Base-by-base conservation (phyloP, 148 eudicot species). In the Spergularia marina region DNA sequence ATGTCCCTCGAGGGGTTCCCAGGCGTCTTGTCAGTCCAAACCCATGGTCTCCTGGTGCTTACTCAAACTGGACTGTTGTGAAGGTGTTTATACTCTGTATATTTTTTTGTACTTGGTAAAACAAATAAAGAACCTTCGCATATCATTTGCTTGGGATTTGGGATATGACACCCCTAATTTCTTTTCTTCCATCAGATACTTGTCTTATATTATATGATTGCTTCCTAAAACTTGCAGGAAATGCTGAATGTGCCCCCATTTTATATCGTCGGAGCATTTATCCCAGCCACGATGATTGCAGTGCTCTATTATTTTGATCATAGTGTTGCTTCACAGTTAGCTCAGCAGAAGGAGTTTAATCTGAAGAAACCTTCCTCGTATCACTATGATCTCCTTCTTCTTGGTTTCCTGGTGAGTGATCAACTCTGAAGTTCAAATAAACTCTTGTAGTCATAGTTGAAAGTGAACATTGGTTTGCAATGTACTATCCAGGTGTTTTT, bases 241-340 rank as follows among this genome's bases (percentile, higher is more conserved):
- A 96, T 96, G 98, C n/a, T 91, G 86, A 68, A 83, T 71, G 98
- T 96, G 65, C 98, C 99, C 70, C 91, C 83, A 23, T 60, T 92
- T 51, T 91, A 91, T 64, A 96, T 96, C 18, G 73, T 91, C 58
- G 99, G 99, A 74, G 99, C 99, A 68, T 91, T 96, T 79, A 83
- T 92, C 86, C 99, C 99, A 60, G 99, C 99, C 25, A 96, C 99
- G 41, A 96, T 96, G 99, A 91, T 96, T 62, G 98, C 99, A 0
- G 99, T 96, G 74, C 98, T 96, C 65, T 96, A 92, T 75, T 96
- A 96, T 84, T 96, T 96, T 79, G 99, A 96, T 82, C 99, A 96
- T 55, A 96, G 99, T 79, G 99, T 96, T 40, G 99, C 99, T 82
- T 96, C 99, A 82, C 99, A 96, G 78, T 91, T 96, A 69, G 91